Evolutionary conservation across 345 rosid genomes (phyloP).

Genomic region (Litchi chinensis): DNA sequence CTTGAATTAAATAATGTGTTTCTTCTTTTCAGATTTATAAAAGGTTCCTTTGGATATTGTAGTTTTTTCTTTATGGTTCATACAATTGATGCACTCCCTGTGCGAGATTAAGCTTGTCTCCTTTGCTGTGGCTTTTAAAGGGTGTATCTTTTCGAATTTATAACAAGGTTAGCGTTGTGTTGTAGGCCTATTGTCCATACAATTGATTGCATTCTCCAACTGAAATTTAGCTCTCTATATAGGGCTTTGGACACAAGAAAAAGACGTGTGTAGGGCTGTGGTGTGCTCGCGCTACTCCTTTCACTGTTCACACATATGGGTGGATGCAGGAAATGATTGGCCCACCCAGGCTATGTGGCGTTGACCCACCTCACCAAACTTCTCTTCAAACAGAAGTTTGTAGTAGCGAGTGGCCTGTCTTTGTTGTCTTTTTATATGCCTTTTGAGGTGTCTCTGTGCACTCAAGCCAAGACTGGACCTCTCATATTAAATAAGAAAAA

Average conservation of each 20-base stretch:
- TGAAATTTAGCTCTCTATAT: neutral
- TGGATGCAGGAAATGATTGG: neutral
- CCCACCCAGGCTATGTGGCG: neutral
- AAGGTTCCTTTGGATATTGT: neutral
- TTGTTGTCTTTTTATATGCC: neutral
- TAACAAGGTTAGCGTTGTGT: neutral
- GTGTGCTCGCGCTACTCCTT: neutral
- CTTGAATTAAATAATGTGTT: neutral
- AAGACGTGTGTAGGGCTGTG: neutral
- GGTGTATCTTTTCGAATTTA: neutral
- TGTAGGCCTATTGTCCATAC: neutral
- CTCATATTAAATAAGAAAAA: neutral
- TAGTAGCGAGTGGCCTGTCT: neutral
- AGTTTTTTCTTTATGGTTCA: neutral
- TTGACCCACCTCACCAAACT: neutral
- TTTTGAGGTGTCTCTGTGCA: neutral
- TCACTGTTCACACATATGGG: neutral
- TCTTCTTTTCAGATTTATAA: neutral
- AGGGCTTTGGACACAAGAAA: neutral
- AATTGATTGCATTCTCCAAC: neutral
- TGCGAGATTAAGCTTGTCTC: neutral
- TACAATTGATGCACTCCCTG: neutral
- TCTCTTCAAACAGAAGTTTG: neutral
- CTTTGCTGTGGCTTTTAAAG: neutral
- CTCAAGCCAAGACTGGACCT: neutral